These are phyloP conservation scores for Macaranga tanarius DNA, from an alignment of 441 rosid species.

Conservation along the genomic window DNA sequence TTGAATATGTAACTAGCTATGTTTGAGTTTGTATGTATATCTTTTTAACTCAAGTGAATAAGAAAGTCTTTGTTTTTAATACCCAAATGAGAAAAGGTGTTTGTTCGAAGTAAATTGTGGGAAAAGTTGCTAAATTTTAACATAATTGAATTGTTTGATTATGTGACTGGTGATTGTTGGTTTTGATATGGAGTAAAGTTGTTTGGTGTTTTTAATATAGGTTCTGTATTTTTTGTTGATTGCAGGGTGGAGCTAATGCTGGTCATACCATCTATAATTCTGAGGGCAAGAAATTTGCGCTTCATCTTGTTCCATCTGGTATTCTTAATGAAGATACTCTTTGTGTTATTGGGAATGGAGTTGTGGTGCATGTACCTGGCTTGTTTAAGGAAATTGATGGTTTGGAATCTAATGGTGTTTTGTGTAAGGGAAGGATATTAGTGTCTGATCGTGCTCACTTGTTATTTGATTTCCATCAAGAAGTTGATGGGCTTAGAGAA, in stretches of 20 bases:
- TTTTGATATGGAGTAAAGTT: not conserved
- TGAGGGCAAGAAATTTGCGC: slow-evolving; percentile 91
- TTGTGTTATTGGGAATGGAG: slow-evolving; percentile 93
- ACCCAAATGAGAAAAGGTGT: too few species aligned
- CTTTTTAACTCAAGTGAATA: too few species aligned
- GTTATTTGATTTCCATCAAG: slow-evolving; percentile 90
- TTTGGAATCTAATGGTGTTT: slow-evolving; percentile 72
- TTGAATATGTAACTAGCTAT: too few species aligned
- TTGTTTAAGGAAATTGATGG: slow-evolving; percentile 85
- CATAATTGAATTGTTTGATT: not conserved
- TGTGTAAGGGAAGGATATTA: slow-evolving; percentile 82
- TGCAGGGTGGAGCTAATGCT: slow-evolving; percentile 96
- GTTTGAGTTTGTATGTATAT: too few species aligned
- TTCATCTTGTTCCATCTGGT: slow-evolving; percentile 95
- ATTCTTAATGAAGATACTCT: slow-evolving; percentile 82
- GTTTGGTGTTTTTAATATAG: not conserved
- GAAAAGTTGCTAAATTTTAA: too few species aligned
- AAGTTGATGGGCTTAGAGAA: slow-evolving; percentile 80
- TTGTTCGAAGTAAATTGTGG: too few species aligned
- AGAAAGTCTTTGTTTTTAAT: too few species aligned
- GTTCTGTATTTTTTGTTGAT: slow-evolving; percentile 1
- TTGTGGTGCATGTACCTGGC: slow-evolving; percentile 87
- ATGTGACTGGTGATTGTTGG: not conserved
- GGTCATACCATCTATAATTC: slow-evolving; percentile 98
- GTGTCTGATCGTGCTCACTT: slow-evolving; percentile 96